A percentile compares a stretch with the other conserved stretches of the same genome.
These are phyloP conservation scores for Psilocybe cubensis DNA, from an alignment of 768 basidiomycete species.

Conservation along the genomic window DNA sequence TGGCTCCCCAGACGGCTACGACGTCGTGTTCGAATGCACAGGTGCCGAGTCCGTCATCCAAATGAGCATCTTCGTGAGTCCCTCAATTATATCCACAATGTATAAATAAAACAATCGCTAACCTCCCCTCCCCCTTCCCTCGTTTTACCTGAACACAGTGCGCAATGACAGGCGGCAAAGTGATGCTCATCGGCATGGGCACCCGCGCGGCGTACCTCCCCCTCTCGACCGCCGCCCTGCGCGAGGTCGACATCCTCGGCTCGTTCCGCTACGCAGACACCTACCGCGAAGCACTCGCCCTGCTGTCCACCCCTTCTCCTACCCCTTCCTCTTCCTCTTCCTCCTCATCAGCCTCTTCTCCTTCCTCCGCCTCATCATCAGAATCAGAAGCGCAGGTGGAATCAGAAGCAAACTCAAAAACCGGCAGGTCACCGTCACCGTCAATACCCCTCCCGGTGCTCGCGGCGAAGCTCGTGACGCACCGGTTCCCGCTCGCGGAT, in stretches of 20 bases:
- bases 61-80: slow-evolving; percentile 84
- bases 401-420: too few species aligned
- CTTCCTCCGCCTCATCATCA: not conserved
- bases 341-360: not conserved
- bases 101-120: not conserved
- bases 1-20: slow-evolving; percentile 76
- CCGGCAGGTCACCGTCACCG: not conserved
- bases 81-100: not conserved
- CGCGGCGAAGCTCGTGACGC: slow-evolving; percentile 69
- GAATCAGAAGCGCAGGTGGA: too few species aligned
- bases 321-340: slow-evolving; percentile 6
- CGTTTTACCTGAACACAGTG: slow-evolving; percentile 48
- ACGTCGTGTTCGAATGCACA: slow-evolving; percentile 94
- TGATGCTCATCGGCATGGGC: slow-evolving; percentile 97
- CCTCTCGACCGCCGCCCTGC: slow-evolving; percentile 77
- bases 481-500: slow-evolving; percentile 68
- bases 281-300: slow-evolving; percentile 81
- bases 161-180: slow-evolving; percentile 84
- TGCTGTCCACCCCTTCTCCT: slow-evolving; percentile 54
- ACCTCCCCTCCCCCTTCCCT: not conserved
- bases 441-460: slow-evolving; percentile 11
- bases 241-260: slow-evolving; percentile 93
- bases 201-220: slow-evolving; percentile 81
- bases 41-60: slow-evolving; percentile 93
- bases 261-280: slow-evolving; percentile 92